Conservation (phyloP, 1,139 yeast species). For the Sugiyamaella grinbergsii region DNA sequence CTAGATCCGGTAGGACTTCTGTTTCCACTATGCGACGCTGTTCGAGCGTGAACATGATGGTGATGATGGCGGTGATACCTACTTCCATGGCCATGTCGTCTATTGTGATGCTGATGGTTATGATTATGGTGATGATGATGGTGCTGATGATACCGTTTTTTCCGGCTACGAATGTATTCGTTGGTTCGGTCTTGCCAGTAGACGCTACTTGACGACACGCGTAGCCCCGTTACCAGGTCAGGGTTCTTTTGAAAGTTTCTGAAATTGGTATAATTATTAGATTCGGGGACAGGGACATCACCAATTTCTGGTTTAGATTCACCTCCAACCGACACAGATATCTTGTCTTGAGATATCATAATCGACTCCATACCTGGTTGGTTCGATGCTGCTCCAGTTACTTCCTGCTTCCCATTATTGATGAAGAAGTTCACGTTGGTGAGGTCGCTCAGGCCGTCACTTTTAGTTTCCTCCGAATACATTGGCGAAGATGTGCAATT, state of each 20-base stretch:
- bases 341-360: slow-evolving; percentile 10
- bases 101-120: not conserved
- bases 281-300: not conserved
- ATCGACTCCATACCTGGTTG: not conserved
- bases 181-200: slow-evolving; percentile 10
- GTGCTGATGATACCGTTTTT: slow-evolving; percentile 3
- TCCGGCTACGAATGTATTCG: not conserved
- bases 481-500: not conserved
- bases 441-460: not conserved
- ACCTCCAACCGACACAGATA: slow-evolving; percentile 1
- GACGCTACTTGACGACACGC: slow-evolving; percentile 8
- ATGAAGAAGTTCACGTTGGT: not conserved
- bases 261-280: slow-evolving; percentile 8
- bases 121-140: slow-evolving; percentile 5
- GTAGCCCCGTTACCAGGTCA: not conserved
- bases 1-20: not conserved
- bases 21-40: not conserved
- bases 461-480: not conserved
- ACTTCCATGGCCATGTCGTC: no score
- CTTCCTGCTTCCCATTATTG: not conserved
- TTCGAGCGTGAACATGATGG: not conserved
- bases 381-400: not conserved
- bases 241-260: slow-evolving; percentile 13
- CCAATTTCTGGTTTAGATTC: not conserved
- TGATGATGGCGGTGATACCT: not conserved